Evolutionary conservation across 2,329 filamentous ascomycete genomes (phyloP).

Genomic region (Epichloe glyceriae): DNA sequence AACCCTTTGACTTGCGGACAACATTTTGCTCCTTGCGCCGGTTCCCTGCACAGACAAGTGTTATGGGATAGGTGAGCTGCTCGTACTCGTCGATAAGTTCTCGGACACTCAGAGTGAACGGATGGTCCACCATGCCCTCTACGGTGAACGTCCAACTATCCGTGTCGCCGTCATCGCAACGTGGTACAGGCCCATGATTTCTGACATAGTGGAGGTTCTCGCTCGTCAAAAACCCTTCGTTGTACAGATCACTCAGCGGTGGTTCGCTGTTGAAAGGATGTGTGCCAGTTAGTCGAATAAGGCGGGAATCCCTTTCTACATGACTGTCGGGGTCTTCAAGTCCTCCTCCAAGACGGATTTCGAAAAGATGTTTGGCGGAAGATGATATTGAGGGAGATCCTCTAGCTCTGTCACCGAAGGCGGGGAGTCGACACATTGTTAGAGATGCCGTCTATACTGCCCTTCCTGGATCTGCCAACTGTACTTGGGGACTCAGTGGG

Average conservation of each 20-base stretch:
- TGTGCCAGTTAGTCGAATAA: constrained; percentile 76
- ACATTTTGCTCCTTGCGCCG: constrained; percentile 86
- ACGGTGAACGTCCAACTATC: constrained; percentile 72
- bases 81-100: constrained; percentile 64
- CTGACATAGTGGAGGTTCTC: constrained; percentile 84
- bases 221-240: constrained; percentile 73
- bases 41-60: constrained; percentile 85
- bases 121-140: constrained; percentile 71
- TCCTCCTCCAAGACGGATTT: constrained; percentile 60
- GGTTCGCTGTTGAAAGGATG: constrained; percentile 90
- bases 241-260: constrained; percentile 63
- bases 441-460: constrained; percentile 17
- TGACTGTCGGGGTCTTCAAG: constrained; percentile 68
- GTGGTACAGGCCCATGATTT: constrained; percentile 76
- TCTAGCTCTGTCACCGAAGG: not conserved
- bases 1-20: constrained; percentile 81
- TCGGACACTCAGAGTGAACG: constrained; percentile 56
- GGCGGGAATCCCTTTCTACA: constrained; percentile 64
- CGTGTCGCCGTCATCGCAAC: constrained; percentile 58
- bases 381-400: constrained; percentile 33
- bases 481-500: constrained; percentile 29
- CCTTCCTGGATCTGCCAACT: constrained; percentile 22
- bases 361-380: constrained; percentile 53
- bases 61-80: constrained; percentile 75
- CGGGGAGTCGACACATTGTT: not conserved